Conservation (phyloP, 2,329 filamentous ascomycete species). For the Fusarium buharicum region DNA sequence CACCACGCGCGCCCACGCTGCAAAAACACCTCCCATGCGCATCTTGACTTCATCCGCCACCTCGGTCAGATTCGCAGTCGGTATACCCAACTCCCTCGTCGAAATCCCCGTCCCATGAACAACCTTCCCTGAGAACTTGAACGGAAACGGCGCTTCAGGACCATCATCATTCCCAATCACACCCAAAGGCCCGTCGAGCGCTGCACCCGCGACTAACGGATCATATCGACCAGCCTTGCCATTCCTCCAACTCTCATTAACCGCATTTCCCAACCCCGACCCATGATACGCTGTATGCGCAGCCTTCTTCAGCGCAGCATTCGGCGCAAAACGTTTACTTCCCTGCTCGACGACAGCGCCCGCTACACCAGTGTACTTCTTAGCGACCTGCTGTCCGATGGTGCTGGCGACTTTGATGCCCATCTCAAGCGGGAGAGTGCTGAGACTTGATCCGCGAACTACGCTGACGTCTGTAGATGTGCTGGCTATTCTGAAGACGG, state of each 20-base stretch:
- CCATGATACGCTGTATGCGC: slow-evolving; percentile 53
- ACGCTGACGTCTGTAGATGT: slow-evolving; percentile 70
- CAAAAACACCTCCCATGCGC: slow-evolving; percentile 70
- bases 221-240: slow-evolving; percentile 53
- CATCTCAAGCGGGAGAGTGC: slow-evolving; percentile 72
- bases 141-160: slow-evolving; percentile 63
- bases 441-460: slow-evolving; percentile 71
- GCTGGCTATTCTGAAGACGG: slow-evolving; percentile 75
- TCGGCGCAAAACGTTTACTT: slow-evolving; percentile 53
- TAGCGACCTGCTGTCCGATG: slow-evolving; percentile 58
- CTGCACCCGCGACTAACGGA: slow-evolving; percentile 47
- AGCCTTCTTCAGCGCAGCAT: slow-evolving; percentile 51
- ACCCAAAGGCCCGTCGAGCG: slow-evolving; percentile 48
- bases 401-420: slow-evolving; percentile 67
- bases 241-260: slow-evolving; percentile 52
- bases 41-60: slow-evolving; percentile 64
- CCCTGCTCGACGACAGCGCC: slow-evolving; percentile 54
- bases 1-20: slow-evolving; percentile 68
- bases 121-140: slow-evolving; percentile 62
- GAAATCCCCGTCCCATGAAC: slow-evolving; percentile 57
- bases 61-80: slow-evolving; percentile 64
- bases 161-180: slow-evolving; percentile 62
- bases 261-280: slow-evolving; percentile 41
- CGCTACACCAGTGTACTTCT: slow-evolving; percentile 55
- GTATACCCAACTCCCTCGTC: slow-evolving; percentile 56